phyloP scores from a whole-genome alignment of 768 basidiomycete genomes.

The Trametes punicea region DNA sequence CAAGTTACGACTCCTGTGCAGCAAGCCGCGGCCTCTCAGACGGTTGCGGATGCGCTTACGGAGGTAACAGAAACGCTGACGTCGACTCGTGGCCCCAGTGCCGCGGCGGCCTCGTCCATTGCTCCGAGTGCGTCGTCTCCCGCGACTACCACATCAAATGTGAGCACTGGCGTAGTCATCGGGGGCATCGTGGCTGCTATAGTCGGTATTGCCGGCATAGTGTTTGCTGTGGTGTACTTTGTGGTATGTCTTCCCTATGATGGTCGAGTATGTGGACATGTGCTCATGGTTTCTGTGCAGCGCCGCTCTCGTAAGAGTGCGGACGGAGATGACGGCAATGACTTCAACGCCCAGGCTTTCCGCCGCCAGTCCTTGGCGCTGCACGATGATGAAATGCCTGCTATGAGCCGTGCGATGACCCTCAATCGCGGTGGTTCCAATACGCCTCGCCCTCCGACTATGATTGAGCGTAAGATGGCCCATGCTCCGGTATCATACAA shows the following conservation, averaged over 20 bases:
- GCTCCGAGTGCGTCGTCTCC: constrained; percentile 10
- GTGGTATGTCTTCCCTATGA: constrained; percentile 29
- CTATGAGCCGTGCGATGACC: constrained; percentile 35
- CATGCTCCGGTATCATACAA: constrained; percentile 14
- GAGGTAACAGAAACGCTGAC: constrained; percentile 4
- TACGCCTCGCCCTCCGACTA: constrained; percentile 52
- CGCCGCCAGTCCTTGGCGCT: constrained; percentile 62
- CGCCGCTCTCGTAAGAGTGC: constrained; percentile 24
- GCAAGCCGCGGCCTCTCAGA: not conserved
- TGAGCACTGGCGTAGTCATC: constrained; percentile 29
- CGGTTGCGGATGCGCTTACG: not conserved
- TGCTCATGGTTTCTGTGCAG: constrained; percentile 1
- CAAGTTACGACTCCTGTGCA: not conserved
- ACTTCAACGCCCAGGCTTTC: constrained; percentile 57
- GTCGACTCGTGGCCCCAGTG: not conserved
- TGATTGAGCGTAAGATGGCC: constrained; percentile 49
- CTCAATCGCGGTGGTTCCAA: constrained; percentile 29
- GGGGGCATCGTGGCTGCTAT: constrained; percentile 37
- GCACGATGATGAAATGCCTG: constrained; percentile 40
- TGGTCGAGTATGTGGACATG: not conserved
- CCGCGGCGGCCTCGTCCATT: not conserved
- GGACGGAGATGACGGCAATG: constrained; percentile 35
- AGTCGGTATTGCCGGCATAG: constrained; percentile 31
- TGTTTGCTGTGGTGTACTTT: constrained; percentile 34
- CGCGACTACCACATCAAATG: not conserved